Evolutionary conservation across 2,329 filamentous ascomycete genomes (phyloP).

Genomic region (Sporothrix schenckii): DNA sequence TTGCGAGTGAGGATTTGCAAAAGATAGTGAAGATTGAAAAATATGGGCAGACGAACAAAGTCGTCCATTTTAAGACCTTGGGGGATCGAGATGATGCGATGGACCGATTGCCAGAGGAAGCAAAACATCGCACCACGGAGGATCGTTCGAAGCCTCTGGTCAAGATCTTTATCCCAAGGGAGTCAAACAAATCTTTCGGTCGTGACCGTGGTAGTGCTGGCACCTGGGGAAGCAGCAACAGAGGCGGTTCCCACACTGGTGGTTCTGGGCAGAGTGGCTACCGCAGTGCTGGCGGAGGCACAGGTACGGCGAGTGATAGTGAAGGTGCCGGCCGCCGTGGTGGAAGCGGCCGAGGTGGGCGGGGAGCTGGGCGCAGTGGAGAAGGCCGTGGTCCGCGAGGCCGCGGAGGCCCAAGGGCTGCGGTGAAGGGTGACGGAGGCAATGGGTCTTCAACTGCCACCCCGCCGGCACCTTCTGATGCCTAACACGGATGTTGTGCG

Average conservation of each 20-base stretch:
- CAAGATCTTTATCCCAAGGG: slow-evolving; percentile 70
- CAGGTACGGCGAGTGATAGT: slow-evolving; percentile 73
- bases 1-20: slow-evolving; percentile 77
- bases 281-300: slow-evolving; percentile 79
- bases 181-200: slow-evolving; percentile 48
- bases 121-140: slow-evolving; percentile 71
- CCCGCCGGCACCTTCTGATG: slow-evolving; percentile 53
- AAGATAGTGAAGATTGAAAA: slow-evolving; percentile 82
- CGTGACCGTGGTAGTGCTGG: slow-evolving; percentile 66
- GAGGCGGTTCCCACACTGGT: slow-evolving; percentile 61
- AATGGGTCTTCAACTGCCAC: slow-evolving; percentile 57
- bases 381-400: slow-evolving; percentile 60
- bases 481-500: slow-evolving; percentile 23
- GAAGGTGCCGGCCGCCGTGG: slow-evolving; percentile 60
- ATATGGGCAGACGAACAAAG: slow-evolving; percentile 77
- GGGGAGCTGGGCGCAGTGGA: slow-evolving; percentile 55
- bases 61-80: slow-evolving; percentile 78
- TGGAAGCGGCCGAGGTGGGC: slow-evolving; percentile 59
- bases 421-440: slow-evolving; percentile 59
- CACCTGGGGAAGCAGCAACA: slow-evolving; percentile 67
- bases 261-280: slow-evolving; percentile 68
- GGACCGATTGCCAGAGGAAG: slow-evolving; percentile 71
- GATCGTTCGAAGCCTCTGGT: slow-evolving; percentile 79
- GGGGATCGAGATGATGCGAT: slow-evolving; percentile 83
- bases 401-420: slow-evolving; percentile 52